Conservation (phyloP, 371 early-diverging fungal species). For the Rhizopus sp. region DNA sequence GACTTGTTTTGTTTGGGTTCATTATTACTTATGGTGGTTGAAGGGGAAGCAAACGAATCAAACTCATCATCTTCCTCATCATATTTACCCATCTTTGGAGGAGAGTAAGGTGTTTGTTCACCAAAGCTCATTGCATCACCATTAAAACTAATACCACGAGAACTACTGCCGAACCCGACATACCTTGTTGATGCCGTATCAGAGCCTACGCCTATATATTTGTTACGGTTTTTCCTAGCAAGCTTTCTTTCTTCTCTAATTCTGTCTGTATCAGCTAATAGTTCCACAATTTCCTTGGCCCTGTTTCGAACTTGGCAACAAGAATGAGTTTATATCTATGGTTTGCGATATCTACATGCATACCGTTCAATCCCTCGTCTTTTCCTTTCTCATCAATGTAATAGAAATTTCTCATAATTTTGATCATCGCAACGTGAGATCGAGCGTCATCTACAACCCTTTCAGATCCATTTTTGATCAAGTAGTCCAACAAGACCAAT, state of each 20-base stretch:
- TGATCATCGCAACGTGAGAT: slow-evolving; percentile 82
- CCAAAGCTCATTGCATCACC: slow-evolving; percentile 32
- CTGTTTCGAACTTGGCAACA: slow-evolving; percentile 78
- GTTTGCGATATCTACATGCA: no score
- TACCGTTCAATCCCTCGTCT: slow-evolving; percentile 96
- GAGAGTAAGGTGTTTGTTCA: slow-evolving; percentile 33
- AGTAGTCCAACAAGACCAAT: slow-evolving; percentile 88
- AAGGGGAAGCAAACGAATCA: not conserved
- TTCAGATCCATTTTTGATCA: slow-evolving; percentile 94
- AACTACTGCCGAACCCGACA: slow-evolving; percentile 54
- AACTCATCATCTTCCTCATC: slow-evolving; percentile 30
- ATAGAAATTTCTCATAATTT: slow-evolving; percentile 80
- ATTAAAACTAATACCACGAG: slow-evolving; percentile 30
- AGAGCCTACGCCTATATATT: slow-evolving; percentile 80
- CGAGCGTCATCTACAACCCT: slow-evolving; percentile 88
- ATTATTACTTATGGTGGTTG: slow-evolving; percentile 38
- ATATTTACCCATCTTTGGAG: slow-evolving; percentile 22
- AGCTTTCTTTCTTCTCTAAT: slow-evolving; percentile 86
- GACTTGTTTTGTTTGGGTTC: slow-evolving; percentile 5
- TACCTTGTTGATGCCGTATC: slow-evolving; percentile 41
- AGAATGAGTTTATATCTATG: no score
- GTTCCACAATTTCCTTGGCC: slow-evolving; percentile 88
- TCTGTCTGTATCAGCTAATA: slow-evolving; percentile 73
- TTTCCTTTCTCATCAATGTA: slow-evolving; percentile 91
- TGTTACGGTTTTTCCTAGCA: slow-evolving; percentile 84